Evolutionary conservation across 1,284 basidiomycete species (phyloP).

Genomic region (Rhizoctonia solani): DNA sequence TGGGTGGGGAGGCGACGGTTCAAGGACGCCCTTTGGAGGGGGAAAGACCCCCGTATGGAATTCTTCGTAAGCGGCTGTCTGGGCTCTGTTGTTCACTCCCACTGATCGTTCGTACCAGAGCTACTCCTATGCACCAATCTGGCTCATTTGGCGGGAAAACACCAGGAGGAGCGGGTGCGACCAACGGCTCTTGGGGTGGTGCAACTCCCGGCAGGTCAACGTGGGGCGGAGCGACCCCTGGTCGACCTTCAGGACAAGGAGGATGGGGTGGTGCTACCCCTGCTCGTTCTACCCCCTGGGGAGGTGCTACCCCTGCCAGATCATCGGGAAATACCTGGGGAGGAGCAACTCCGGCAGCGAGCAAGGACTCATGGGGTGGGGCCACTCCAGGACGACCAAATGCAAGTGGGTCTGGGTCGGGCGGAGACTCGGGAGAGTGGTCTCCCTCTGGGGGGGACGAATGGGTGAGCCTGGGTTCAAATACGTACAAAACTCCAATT

Average conservation of each 20-base stretch:
- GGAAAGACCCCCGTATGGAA: slow-evolving; percentile 41
- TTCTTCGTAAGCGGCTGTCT: slow-evolving; percentile 28
- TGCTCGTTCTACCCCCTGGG: slow-evolving; percentile 41
- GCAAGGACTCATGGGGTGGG: slow-evolving; percentile 47
- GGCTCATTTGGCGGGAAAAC: slow-evolving; percentile 42
- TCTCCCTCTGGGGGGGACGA: slow-evolving; percentile 36
- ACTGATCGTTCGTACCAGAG: background rate
- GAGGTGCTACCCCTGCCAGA: slow-evolving; percentile 30
- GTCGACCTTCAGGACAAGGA: slow-evolving; percentile 21
- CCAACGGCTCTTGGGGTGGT: slow-evolving; percentile 28
- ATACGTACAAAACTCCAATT: slow-evolving; percentile 27
- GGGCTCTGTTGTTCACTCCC: background rate
- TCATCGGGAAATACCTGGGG: slow-evolving; percentile 37
- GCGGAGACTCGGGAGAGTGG: slow-evolving; percentile 34
- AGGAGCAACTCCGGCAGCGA: slow-evolving; percentile 60
- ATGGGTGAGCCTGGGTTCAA: slow-evolving; percentile 30
- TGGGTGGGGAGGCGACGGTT: slow-evolving; percentile 59
- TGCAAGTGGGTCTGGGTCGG: slow-evolving; percentile 37
- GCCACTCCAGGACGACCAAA: slow-evolving; percentile 45
- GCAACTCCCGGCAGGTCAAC: slow-evolving; percentile 7
- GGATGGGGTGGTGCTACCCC: slow-evolving; percentile 41
- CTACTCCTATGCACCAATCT: slow-evolving; percentile 43
- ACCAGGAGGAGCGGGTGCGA: slow-evolving; percentile 29
- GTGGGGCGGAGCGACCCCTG: slow-evolving; percentile 27
- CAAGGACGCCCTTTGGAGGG: slow-evolving; percentile 59